Base-by-base conservation (phyloP, 805 yeast species). In the Wickerhamomyces sydowiorum region DNA sequence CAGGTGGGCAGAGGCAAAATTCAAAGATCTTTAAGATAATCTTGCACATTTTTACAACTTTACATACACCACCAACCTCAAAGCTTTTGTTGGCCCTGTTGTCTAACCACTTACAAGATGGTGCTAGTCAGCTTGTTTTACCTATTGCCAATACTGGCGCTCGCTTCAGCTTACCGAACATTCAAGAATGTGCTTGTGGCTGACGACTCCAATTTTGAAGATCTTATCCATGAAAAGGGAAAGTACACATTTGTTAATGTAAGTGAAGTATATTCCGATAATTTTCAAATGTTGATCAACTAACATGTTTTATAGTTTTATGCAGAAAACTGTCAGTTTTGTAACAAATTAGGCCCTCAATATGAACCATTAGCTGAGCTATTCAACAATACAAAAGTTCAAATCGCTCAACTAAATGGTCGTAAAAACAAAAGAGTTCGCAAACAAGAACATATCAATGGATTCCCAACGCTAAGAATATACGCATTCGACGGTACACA, bases 381-480 rank as follows among this genome's bases (percentile, higher is more conserved):
- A 4, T 79, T 67, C 51, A 64, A 69, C 25, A 60, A 62, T 35
- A 54, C 66, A 5, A 48, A 52, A 7, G 50, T 70, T 3, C 65
- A 63, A 40, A 52, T 69, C 3, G 62, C 62, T 22, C 66, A 59
- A 46, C 51, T 67, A 12, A 60, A 67, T 27, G 72, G 63, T 2
- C 53, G 57, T 12, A 42, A 50, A 12, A 64, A 64, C 47, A 56
- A 52, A 29, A 53, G 66, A 15, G 56, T 75, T 7, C 58, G 69
- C 30, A 51, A 50, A 27, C 54, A 68, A 37, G 75, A 76, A 44
- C 50, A 53, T 14, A 61, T 79, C 3, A 45, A 49, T 10, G 67
- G 65, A 17, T 80, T 65, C 52, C 86, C 86, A 1, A 62, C 72
- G 1, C 43, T 80, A 38, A 67, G 70, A 48, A 51, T 79, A 7